Evolutionary conservation across 2,329 filamentous ascomycete genomes (phyloP).

Genomic region (Xylaria sp.): DNA sequence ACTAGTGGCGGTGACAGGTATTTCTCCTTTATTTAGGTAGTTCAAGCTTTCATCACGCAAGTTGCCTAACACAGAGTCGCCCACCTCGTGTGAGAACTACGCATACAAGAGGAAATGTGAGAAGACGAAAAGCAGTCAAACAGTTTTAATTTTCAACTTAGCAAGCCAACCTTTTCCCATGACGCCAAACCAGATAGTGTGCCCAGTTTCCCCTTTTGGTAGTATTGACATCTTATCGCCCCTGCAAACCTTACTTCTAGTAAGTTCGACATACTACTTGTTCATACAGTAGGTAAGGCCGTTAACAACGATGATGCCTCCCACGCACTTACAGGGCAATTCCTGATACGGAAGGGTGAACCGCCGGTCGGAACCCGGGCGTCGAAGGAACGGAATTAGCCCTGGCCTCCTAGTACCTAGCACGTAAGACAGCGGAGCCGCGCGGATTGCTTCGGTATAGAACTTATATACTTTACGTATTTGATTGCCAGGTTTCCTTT

Average conservation of each 20-base stretch:
- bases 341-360: background rate
- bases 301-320: background rate
- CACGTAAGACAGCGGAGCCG: slow-evolving; percentile 18
- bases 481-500: slow-evolving; percentile 13
- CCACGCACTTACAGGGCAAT: slow-evolving; percentile 1
- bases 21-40: background rate
- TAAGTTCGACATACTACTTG: background rate
- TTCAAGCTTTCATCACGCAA: background rate
- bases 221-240: background rate
- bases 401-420: slow-evolving; percentile 5
- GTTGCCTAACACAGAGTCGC: background rate
- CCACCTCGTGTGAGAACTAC: background rate
- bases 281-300: too few relatives aligned
- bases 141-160: background rate
- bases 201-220: slow-evolving; percentile 26
- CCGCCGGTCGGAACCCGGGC: slow-evolving; percentile 20
- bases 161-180: background rate
- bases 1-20: background rate
- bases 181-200: background rate
- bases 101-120: too few relatives aligned
- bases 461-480: slow-evolving; percentile 33
- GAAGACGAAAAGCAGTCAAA: too few relatives aligned
- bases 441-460: slow-evolving; percentile 36
- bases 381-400: slow-evolving; percentile 18
- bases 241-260: slow-evolving; percentile 20